phyloP scores from a whole-genome alignment of 2,329 filamentous ascomycete genomes.

The Hypoxylon sp. region DNA sequence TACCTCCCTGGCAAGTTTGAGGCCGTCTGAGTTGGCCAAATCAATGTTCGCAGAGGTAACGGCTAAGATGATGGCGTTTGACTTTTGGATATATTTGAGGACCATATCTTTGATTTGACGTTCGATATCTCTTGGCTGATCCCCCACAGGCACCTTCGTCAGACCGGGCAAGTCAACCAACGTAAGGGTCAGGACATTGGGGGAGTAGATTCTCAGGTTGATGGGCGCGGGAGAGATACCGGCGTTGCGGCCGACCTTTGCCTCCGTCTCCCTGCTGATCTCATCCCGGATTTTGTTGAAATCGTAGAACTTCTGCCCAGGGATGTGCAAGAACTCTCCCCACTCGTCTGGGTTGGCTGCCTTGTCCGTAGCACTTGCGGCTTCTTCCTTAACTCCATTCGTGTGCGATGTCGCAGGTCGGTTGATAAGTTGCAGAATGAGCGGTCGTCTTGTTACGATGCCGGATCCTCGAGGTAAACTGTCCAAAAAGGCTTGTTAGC shows the following conservation, averaged over 20 bases:
- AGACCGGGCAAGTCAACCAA: conserved; percentile 96
- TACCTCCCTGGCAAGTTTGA: conserved; percentile 96
- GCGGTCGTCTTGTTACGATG: conserved; percentile 95
- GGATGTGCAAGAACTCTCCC: conserved; percentile 98
- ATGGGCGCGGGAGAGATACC: conserved; percentile 97
- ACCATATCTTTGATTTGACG: conserved; percentile 98
- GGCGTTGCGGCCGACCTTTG: conserved; percentile 95
- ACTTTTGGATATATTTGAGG: conserved; percentile 97
- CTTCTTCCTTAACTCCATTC: conserved; percentile 80
- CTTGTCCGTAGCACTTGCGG: conserved; percentile 80
- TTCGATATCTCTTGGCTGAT: conserved; percentile 97
- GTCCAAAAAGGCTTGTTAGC: conserved; percentile 36
- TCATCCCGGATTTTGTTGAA: conserved; percentile 99
- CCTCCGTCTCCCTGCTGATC: conserved; percentile 95
- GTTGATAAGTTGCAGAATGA: conserved; percentile 98
- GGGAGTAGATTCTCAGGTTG: conserved; percentile 98
- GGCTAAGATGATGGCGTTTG: conserved; percentile 96
- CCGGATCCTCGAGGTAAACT: conserved; percentile 97
- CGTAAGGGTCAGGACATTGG: conserved; percentile 96
- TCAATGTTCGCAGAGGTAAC: conserved; percentile 98
- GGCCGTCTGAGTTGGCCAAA: conserved; percentile 96
- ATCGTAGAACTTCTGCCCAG: conserved; percentile 96
- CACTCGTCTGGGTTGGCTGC: conserved; percentile 95
- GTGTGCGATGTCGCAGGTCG: conserved; percentile 74
- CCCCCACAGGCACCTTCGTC: conserved; percentile 96